Evolutionary conservation across 1,284 basidiomycete species (phyloP).

Genomic region (Termitomyces sp.): DNA sequence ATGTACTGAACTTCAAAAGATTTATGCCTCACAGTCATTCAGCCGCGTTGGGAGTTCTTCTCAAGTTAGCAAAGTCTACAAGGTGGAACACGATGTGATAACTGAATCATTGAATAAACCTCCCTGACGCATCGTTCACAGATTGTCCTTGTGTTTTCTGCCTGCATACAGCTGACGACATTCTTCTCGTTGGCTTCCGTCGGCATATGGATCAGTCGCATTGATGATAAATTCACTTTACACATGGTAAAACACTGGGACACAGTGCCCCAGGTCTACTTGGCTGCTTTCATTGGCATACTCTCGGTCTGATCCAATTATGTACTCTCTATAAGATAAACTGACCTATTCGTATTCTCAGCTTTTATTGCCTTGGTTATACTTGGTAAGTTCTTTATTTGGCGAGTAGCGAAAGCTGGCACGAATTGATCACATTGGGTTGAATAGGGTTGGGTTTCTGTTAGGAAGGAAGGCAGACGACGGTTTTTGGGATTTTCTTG

Average conservation of each 20-base stretch:
- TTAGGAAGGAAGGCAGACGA: constrained; percentile 40
- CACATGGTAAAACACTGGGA: constrained; percentile 9
- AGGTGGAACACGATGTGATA: constrained; percentile 24
- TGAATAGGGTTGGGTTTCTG: constrained; percentile 45
- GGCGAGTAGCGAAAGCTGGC: no score
- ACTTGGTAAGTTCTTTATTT: constrained; percentile 29
- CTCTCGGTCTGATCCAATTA: constrained; percentile 33
- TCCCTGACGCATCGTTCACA: constrained; percentile 16
- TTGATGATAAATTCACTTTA: constrained; percentile 22
- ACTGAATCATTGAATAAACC: neutral
- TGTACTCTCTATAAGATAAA: neutral
- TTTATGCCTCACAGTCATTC: constrained; percentile 47
- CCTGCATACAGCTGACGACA: constrained; percentile 43
- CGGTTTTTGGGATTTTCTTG: constrained; percentile 39
- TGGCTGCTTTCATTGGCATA: constrained; percentile 37
- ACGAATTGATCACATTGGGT: neutral
- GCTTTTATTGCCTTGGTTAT: constrained; percentile 45
- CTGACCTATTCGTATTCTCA: constrained; percentile 16
- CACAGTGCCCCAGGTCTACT: constrained; percentile 33
- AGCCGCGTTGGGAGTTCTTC: constrained; percentile 47
- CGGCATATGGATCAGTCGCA: constrained; percentile 48
- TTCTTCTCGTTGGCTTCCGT: constrained; percentile 49
- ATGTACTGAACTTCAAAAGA: constrained; percentile 24
- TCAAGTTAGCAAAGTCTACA: constrained; percentile 43
- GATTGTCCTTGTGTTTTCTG: constrained; percentile 47